These are phyloP conservation scores for Cubamyces lactineus DNA, from an alignment of 768 basidiomycete genomes.

Conservation along the genomic window DNA sequence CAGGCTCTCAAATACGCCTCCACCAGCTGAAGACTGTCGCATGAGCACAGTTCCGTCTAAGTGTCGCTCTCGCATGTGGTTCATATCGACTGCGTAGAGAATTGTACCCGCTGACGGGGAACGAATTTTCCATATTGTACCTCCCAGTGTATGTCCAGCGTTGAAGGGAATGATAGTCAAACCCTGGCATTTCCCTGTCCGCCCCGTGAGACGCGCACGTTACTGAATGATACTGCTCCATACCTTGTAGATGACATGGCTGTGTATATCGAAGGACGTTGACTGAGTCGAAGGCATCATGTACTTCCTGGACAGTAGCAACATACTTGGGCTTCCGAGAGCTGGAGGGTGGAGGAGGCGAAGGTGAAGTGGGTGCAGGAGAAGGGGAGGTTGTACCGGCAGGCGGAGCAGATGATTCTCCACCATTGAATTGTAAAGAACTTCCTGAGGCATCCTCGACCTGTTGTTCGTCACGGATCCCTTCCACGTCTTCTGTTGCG, in stretches of 20 bases:
- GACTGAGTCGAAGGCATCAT: slow-evolving; percentile 90
- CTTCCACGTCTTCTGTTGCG: slow-evolving; percentile 85
- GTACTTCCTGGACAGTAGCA: slow-evolving; percentile 80
- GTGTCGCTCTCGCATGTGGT: slow-evolving; percentile 95
- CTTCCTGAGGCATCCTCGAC: slow-evolving; percentile 45
- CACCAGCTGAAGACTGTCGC: slow-evolving; percentile 69
- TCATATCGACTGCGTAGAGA: slow-evolving; percentile 92
- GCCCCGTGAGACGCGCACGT: slow-evolving; percentile 1
- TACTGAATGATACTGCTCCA: slow-evolving; percentile 17
- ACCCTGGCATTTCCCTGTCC: slow-evolving; percentile 80
- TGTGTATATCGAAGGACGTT: slow-evolving; percentile 95
- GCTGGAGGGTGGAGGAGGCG: slow-evolving; percentile 3
- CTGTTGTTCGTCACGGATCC: slow-evolving; percentile 75
- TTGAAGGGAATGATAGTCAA: slow-evolving; percentile 94
- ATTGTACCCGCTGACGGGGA: slow-evolving; percentile 96
- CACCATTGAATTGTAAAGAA: background rate
- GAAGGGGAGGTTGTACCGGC: slow-evolving; percentile 33
- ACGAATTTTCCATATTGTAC: slow-evolving; percentile 98
- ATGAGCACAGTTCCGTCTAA: slow-evolving; percentile 92
- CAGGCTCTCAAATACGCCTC: slow-evolving; percentile 83
- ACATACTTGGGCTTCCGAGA: slow-evolving; percentile 59
- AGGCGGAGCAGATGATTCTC: slow-evolving; percentile 30
- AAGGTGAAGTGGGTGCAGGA: slow-evolving; percentile 6
- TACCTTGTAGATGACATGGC: slow-evolving; percentile 93
- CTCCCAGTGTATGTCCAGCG: slow-evolving; percentile 93